These are phyloP conservation scores for Suillus hirtellus DNA, from an alignment of 768 basidiomycete species.

Conservation along the genomic window DNA sequence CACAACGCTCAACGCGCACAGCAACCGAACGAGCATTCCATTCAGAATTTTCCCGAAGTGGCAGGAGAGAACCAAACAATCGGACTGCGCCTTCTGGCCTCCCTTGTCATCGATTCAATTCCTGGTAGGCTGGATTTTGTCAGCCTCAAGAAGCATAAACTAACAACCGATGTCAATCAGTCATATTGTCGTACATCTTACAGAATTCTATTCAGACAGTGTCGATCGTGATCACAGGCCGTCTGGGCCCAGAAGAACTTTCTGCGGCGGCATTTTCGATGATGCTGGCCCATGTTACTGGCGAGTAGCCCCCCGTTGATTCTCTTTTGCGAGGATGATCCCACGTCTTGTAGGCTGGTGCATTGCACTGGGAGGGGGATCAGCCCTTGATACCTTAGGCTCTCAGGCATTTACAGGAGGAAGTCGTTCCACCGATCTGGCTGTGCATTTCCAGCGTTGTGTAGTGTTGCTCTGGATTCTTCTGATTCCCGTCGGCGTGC, in stretches of 20 bases:
- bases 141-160: not conserved
- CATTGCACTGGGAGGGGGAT: conserved; percentile 76
- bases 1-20: conserved; percentile 9
- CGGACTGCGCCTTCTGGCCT: conserved; percentile 40
- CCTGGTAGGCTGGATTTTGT: conserved; percentile 45
- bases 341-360: conserved; percentile 68
- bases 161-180: conserved; percentile 32
- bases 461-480: conserved; percentile 62
- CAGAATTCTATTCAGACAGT: conserved; percentile 75
- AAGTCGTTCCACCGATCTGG: conserved; percentile 58
- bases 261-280: conserved; percentile 72
- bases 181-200: conserved; percentile 67
- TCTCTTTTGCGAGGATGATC: conserved; percentile 42
- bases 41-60: conserved; percentile 27
- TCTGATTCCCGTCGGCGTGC: conserved; percentile 57
- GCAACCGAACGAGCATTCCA: conserved; percentile 14
- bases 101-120: conserved; percentile 55
- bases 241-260: conserved; percentile 67
- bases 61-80: conserved; percentile 25
- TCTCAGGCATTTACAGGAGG: conserved; percentile 77
- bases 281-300: conserved; percentile 80
- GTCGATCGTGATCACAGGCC: conserved; percentile 63
- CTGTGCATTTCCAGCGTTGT: conserved; percentile 72
- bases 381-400: conserved; percentile 75
- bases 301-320: conserved; percentile 47